These are phyloP conservation scores for Nicotiana noctiflora DNA, from an alignment of 257 asterid genomes.

Conservation along the genomic window DNA sequence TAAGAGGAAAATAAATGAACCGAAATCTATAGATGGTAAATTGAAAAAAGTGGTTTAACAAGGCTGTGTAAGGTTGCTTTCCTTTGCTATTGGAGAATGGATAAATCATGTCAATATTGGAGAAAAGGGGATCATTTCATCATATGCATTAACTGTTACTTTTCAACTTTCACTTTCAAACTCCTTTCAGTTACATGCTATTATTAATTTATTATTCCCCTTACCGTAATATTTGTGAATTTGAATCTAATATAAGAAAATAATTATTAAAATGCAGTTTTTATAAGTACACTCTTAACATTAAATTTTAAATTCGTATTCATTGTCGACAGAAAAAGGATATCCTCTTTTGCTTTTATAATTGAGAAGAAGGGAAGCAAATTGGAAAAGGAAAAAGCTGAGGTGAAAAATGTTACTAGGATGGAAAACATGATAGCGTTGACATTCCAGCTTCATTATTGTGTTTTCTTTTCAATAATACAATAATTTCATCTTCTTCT, in stretches of 20 bases:
- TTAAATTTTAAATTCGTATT: not conserved
- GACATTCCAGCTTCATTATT: not conserved
- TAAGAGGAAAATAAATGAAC: not conserved
- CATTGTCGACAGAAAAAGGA: not conserved
- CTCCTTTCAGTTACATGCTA: not conserved
- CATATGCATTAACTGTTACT: not conserved
- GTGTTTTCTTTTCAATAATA: not conserved
- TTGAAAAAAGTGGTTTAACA: not conserved
- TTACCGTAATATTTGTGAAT: no score
- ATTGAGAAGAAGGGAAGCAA: not conserved
- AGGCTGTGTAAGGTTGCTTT: no score
- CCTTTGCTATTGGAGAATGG: not conserved
- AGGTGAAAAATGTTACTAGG: not conserved
- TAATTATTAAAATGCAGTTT: no score
- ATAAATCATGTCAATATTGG: slow-evolving; percentile 1
- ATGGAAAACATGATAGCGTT: not conserved
- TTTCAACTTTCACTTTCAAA: not conserved
- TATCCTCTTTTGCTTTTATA: not conserved
- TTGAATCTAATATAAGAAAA: no score
- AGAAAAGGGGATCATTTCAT: not conserved
- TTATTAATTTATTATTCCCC: not conserved
- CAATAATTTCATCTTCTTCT: not conserved
- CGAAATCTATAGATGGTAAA: not conserved
- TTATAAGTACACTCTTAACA: no score
- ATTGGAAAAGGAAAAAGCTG: not conserved